phyloP scores from a whole-genome alignment of 2,329 filamentous ascomycete genomes.

The Colletotrichum tropicicola region DNA sequence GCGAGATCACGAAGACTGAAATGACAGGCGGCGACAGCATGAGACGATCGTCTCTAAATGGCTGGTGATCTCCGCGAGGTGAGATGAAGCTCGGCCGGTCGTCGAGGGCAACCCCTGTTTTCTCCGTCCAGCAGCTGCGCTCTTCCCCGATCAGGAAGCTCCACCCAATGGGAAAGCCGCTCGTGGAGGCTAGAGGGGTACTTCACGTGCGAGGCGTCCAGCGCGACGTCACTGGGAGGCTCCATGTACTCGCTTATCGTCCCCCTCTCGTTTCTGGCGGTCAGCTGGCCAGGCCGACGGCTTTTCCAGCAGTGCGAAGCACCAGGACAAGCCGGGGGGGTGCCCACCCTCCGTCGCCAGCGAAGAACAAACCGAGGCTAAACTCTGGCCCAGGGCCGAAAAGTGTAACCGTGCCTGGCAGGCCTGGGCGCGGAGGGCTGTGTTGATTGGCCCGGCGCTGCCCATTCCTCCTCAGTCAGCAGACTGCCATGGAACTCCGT shows the following conservation, averaged over 20 bases:
- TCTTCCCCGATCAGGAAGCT: constrained; percentile 24
- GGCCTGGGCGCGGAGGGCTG: neutral
- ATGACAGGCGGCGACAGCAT: constrained; percentile 24
- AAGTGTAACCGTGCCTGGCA: constrained; percentile 26
- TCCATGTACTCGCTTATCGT: constrained; percentile 22
- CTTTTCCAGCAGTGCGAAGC: too few species aligned
- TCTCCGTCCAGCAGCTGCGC: constrained; percentile 7
- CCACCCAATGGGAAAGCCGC: constrained; percentile 5
- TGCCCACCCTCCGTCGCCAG: too few species aligned
- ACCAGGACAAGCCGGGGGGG: neutral
- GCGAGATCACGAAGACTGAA: constrained; percentile 23
- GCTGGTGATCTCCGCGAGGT: constrained; percentile 27
- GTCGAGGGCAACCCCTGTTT: constrained; percentile 31
- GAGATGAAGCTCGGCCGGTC: constrained; percentile 29
- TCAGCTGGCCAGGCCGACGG: constrained; percentile 7
- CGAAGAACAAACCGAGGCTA: constrained; percentile 29
- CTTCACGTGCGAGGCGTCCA: constrained; percentile 13
- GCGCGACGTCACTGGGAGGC: constrained; percentile 11
- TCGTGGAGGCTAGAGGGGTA: constrained; percentile 27
- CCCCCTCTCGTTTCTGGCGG: neutral
- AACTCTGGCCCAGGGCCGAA: constrained; percentile 28
- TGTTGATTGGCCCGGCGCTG: constrained; percentile 4
- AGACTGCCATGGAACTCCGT: constrained; percentile 1
- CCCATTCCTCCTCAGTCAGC: constrained; percentile 23
- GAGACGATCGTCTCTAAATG: constrained; percentile 24